Conservation (phyloP, 2,329 filamentous ascomycete genomes). For the Curvularia lunata region DNA sequence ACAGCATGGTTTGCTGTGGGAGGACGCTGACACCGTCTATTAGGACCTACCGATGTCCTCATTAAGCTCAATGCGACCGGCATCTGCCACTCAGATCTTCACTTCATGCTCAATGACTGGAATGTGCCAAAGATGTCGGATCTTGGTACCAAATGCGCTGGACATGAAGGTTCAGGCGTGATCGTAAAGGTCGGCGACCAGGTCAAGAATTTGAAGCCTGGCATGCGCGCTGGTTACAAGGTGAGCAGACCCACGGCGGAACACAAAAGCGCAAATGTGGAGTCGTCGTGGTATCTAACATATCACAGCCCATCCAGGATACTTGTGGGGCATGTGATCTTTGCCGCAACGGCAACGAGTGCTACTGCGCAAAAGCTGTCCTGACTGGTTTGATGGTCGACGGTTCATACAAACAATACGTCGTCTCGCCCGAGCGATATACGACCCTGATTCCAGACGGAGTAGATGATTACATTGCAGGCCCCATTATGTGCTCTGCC, state of each 20-base stretch:
- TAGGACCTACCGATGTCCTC: constrained; percentile 62
- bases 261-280: not conserved
- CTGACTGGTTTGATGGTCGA: constrained; percentile 54
- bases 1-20: not conserved
- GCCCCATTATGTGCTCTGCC: constrained; percentile 66
- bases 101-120: constrained; percentile 64
- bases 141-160: constrained; percentile 55
- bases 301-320: constrained; percentile 33
- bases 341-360: constrained; percentile 61
- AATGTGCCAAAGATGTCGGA: constrained; percentile 48
- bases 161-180: constrained; percentile 64
- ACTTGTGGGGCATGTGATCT: constrained; percentile 50
- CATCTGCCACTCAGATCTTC: constrained; percentile 64
- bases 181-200: constrained; percentile 63
- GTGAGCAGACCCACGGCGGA: constrained; percentile 14
- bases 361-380: constrained; percentile 58
- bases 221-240: constrained; percentile 49
- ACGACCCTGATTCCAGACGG: constrained; percentile 63
- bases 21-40: constrained; percentile 6
- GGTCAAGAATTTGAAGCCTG: constrained; percentile 57
- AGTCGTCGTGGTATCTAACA: constrained; percentile 8
- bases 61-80: constrained; percentile 65
- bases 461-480: constrained; percentile 62
- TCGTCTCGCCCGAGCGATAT: constrained; percentile 62
- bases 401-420: constrained; percentile 65